Evolutionary conservation across 177 flowering plant genomes (phyloP), one percentile per base, ranked within the genome.

Genomic region (Vitis hybrid): DNA sequence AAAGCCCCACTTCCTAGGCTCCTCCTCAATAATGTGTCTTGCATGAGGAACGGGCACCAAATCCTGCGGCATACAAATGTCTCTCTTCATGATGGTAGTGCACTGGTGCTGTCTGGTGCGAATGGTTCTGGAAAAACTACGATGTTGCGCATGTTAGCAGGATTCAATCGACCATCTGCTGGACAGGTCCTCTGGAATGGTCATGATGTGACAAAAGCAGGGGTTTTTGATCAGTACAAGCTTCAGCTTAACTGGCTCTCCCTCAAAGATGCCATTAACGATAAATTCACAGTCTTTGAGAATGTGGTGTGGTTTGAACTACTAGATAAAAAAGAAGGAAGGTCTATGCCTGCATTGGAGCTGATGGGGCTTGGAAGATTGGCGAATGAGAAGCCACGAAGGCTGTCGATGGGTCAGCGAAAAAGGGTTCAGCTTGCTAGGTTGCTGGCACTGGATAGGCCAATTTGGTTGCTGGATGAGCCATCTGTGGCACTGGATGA

Each of bases 171-270:
- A 49, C 99, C 99, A 23, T 90, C 98, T 5, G 98, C 97, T 17
- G 98, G 99, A n/a, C 81, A 83, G 72, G 75, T 93, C 78, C 92
- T 91, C 2, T 95, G 99, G 97, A 88, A 90, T 56, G 98, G 98
- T 45, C 97, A 91, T 68, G 89, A 91, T 75, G 78, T 90, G 45
- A 87, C 92, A 11, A 45, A 85, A 1, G 79, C 98, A 6, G 97
- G 99, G 9, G 80, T 95, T 6, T 91, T 83, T 69, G 90, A 89
- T 26, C 98, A 93, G 66, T 95, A 89, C 86, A 91, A 86, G 84
- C 91, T 93, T 74, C 93, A 93, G 61, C 91, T 95, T 23, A 92
- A 92, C 71, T 91, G 98, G 99, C 84, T 95, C 14, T 85, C 97
- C 45, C 87, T 90, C 67, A 91, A 91, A 71, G 94, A 93, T 68